These are phyloP conservation scores for Oryza meridionalis DNA, from an alignment of 176 grass and related monocot genomes.

Conservation along the genomic window DNA sequence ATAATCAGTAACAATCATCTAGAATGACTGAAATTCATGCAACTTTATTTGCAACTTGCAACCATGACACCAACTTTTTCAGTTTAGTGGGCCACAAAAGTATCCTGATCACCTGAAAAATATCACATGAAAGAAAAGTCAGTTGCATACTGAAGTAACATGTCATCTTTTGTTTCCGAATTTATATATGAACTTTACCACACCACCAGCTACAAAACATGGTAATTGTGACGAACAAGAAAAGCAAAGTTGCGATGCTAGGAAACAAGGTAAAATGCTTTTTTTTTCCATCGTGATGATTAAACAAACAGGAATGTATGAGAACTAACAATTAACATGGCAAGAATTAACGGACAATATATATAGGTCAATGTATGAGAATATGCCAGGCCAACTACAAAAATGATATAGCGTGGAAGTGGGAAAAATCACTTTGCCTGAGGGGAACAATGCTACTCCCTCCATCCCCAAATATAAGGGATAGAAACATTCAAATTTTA, in stretches of 20 bases:
- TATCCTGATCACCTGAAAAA: conserved; percentile 37
- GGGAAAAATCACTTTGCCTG: not conserved
- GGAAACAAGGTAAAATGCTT: conserved; percentile 7
- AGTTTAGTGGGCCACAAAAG: not conserved
- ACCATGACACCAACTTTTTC: conserved; percentile 19
- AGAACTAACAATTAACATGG: not conserved
- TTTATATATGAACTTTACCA: not conserved
- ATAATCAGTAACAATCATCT: conserved; percentile 14
- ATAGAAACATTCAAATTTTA: no score
- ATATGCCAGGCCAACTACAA: not conserved
- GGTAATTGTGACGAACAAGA: not conserved
- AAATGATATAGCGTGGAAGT: not conserved
- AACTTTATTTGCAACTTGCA: conserved; percentile 29
- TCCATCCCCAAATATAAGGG: no score
- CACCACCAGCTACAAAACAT: conserved; percentile 12
- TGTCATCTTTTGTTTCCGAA: not conserved
- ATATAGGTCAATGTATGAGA: not conserved
- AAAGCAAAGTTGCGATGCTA: not conserved
- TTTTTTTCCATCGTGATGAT: not conserved
- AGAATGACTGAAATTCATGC: not conserved
- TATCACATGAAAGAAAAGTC: conserved; percentile 17
- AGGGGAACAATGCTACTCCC: not conserved
- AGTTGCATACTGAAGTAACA: not conserved
- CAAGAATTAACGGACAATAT: not conserved
- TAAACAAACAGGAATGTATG: not conserved